Percentiles rank a stretch among this genome's conserved stretches.
Evolutionary conservation across 495 filamentous ascomycete genomes (phyloP).

Genomic region (Aspergillus saccharolyticus): DNA sequence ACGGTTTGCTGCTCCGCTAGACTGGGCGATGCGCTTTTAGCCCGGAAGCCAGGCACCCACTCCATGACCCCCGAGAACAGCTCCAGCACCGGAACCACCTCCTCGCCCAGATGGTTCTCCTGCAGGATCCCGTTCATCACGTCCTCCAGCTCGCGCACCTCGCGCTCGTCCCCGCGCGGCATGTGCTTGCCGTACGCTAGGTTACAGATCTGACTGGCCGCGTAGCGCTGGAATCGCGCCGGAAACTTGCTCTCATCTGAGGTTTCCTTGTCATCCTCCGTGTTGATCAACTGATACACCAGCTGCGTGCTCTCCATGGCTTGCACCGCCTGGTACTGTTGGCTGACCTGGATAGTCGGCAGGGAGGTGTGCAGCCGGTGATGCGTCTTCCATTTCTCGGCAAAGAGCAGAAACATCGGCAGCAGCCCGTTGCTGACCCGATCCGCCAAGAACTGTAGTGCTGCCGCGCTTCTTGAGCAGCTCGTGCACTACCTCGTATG

Average conservation of each 20-base stretch:
- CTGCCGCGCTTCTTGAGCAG: constrained; percentile 21
- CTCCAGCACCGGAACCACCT: not conserved
- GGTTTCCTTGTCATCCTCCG: constrained; percentile 15
- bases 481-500: constrained; percentile 15
- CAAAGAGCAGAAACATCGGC: constrained; percentile 39
- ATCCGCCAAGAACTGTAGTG: constrained; percentile 23
- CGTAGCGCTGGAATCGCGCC: constrained; percentile 17
- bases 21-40: too few relatives aligned
- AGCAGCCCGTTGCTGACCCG: constrained; percentile 27
- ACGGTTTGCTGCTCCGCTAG: too few relatives aligned
- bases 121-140: not conserved
- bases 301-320: constrained; percentile 34
- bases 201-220: constrained; percentile 18
- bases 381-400: constrained; percentile 32
- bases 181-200: constrained; percentile 23
- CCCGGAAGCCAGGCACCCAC: too few relatives aligned
- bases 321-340: constrained; percentile 31
- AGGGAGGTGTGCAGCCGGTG: constrained; percentile 29
- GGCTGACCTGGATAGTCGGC: constrained; percentile 31
- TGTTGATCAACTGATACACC: constrained; percentile 17
- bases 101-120: too few relatives aligned
- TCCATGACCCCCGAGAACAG: too few relatives aligned
- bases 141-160: not conserved
- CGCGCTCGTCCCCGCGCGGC: too few relatives aligned
- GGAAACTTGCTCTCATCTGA: too few relatives aligned